phyloP scores from a whole-genome alignment of 306 rosid genomes.

The Glycyrrhiza uralensis region DNA sequence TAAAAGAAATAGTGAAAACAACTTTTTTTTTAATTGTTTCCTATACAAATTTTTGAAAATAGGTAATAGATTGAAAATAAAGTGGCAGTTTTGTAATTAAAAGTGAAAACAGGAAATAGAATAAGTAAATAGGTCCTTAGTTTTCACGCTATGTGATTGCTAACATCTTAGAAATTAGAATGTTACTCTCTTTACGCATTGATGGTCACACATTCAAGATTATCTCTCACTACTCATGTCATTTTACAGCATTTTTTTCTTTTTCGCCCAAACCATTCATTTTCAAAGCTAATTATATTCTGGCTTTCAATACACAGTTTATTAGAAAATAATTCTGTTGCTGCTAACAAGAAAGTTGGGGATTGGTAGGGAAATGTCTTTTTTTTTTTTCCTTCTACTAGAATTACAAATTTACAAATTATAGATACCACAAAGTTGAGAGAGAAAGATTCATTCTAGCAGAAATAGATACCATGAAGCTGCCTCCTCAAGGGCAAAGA shows the following conservation, averaged over 20 bases:
- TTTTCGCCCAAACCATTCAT: not conserved
- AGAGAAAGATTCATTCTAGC: not conserved
- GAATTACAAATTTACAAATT: not conserved
- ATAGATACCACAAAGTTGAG: slow-evolving; percentile 6
- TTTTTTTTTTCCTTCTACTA: too few species aligned
- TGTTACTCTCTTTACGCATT: not conserved
- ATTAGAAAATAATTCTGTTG: not conserved
- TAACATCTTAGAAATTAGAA: not conserved
- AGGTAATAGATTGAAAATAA: too few species aligned
- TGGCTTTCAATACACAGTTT: not conserved
- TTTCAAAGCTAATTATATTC: not conserved
- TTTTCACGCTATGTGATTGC: not conserved
- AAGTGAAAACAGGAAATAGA: too few species aligned
- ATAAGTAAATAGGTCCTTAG: too few species aligned
- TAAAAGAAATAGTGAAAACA: too few species aligned
- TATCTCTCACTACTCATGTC: not conserved
- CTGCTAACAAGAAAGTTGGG: not conserved
- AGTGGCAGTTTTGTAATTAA: too few species aligned
- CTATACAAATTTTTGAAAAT: too few species aligned
- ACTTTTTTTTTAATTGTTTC: too few species aligned
- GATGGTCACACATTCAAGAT: too few species aligned
- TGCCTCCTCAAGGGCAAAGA: slow-evolving; percentile 92
- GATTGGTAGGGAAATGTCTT: not conserved
- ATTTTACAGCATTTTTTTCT: not conserved
- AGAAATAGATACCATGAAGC: slow-evolving; percentile 82